These are phyloP conservation scores for Dentiscutata heterogama DNA, from an alignment of 371 early-diverging fungal genomes.

Conservation along the genomic window DNA sequence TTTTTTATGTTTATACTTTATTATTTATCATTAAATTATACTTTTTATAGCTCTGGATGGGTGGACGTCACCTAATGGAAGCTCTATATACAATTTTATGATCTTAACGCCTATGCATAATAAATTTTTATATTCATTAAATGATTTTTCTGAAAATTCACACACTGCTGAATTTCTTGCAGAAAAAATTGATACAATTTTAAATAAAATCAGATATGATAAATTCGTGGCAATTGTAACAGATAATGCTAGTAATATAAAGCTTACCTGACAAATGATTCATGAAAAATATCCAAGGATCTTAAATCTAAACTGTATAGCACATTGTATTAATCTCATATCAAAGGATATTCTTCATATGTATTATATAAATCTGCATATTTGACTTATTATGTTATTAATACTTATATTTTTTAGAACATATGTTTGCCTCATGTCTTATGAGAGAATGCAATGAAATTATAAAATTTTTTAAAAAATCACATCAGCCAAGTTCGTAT, in stretches of 20 bases:
- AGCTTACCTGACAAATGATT: background rate
- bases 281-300: background rate
- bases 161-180: constrained; percentile 8
- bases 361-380: background rate
- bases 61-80: background rate
- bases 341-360: background rate
- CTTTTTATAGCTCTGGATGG: background rate
- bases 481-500: too few relatives aligned
- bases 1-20: background rate
- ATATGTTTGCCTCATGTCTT: too few relatives aligned
- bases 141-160: background rate
- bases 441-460: too few relatives aligned
- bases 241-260: constrained; percentile 11
- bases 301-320: background rate
- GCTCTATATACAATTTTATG: background rate
- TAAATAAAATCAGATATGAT: background rate
- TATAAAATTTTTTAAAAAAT: too few relatives aligned
- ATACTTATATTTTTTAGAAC: too few relatives aligned
- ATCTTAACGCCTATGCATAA: background rate
- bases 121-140: background rate
- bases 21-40: background rate
- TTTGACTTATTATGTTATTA: too few relatives aligned
- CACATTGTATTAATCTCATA: background rate
- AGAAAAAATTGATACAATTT: background rate
- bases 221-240: background rate